phyloP scores from a whole-genome alignment of 352 stramenopile species.

The Phytophthora hibernalis region DNA sequence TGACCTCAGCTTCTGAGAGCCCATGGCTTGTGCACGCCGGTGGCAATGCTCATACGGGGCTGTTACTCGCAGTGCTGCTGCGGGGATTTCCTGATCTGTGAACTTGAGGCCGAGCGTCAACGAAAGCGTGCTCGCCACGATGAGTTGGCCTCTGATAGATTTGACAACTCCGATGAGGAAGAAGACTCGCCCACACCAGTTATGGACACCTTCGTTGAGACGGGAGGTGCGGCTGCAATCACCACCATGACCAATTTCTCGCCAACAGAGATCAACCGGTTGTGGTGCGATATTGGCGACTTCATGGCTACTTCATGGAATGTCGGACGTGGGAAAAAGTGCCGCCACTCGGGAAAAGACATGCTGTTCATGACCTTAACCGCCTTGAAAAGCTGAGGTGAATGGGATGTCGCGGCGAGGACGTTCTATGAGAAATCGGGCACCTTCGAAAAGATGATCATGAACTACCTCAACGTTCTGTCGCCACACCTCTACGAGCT shows the following conservation, averaged over 20 bases:
- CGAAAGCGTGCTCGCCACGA: no score
- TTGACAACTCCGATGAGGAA: no score
- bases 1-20: no score
- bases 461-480: background rate
- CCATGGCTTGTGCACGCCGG: no score
- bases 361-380: background rate
- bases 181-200: background rate
- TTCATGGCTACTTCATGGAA: background rate
- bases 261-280: background rate
- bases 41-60: no score
- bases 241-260: conserved; percentile 6
- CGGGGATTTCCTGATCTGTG: no score
- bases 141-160: no score
- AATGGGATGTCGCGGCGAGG: background rate
- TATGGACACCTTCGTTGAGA: background rate
- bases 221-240: background rate
- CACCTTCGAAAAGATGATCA: conserved; percentile 9
- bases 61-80: no score
- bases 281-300: background rate
- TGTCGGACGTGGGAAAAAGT: conserved; percentile 5
- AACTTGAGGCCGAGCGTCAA: no score
- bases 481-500: background rate
- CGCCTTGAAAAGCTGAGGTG: background rate
- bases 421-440: background rate
- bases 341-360: background rate